Evolutionary conservation across 371 early-diverging fungal species (phyloP).

Genomic region (Massospora cicadina): DNA sequence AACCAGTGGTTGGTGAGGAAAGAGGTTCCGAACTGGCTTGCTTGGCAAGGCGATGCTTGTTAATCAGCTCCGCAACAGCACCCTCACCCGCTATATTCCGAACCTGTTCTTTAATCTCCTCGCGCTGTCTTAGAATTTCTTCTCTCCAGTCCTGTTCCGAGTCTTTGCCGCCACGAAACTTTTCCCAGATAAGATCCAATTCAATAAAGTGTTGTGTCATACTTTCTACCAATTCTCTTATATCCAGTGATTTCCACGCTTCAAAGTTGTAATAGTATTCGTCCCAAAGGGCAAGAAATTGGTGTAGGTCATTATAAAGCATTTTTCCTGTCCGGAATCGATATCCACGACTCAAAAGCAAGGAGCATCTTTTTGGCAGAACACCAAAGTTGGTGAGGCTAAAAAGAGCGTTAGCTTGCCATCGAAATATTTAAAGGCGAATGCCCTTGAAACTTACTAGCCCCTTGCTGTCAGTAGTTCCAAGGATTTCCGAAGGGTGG

Average conservation of each 20-base stretch:
- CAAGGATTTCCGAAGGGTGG: conserved; percentile 32
- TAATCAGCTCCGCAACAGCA: conserved; percentile 22
- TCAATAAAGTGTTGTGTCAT: conserved; percentile 49
- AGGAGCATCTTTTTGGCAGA: conserved; percentile 27
- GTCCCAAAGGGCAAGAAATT: conserved; percentile 29
- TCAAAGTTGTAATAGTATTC: conserved; percentile 40
- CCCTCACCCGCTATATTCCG: conserved; percentile 19
- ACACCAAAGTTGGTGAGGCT: conserved; percentile 20
- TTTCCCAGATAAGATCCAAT: conserved; percentile 42
- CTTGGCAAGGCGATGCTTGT: conserved; percentile 10
- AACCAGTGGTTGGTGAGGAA: background rate
- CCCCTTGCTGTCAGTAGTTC: background rate
- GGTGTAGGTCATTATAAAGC: conserved; percentile 11
- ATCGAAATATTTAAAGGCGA: no score
- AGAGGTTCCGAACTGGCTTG: conserved; percentile 18
- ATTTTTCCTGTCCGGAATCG: conserved; percentile 13
- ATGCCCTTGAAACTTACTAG: conserved; percentile 1
- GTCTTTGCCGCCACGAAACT: conserved; percentile 31
- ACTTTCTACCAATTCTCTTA: conserved; percentile 30
- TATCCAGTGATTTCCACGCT: conserved; percentile 50
- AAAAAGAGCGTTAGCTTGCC: background rate
- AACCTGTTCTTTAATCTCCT: conserved; percentile 21
- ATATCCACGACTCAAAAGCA: conserved; percentile 32
- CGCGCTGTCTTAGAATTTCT: conserved; percentile 29
- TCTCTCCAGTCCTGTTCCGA: conserved; percentile 31